These are phyloP conservation scores for Massarina eburnea DNA, from an alignment of 2,329 filamentous ascomycete genomes.

Conservation along the genomic window DNA sequence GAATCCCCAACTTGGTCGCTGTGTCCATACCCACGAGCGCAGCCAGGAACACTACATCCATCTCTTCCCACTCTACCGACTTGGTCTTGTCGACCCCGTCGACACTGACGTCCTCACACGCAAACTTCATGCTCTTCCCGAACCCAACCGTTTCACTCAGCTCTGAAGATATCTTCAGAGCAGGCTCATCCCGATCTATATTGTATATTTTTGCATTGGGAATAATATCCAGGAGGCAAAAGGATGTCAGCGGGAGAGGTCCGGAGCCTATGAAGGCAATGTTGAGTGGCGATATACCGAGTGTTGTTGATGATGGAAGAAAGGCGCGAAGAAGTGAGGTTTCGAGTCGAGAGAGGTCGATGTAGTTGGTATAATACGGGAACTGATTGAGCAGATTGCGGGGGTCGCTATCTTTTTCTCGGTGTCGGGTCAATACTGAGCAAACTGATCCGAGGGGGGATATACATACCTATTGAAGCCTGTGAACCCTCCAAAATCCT, in stretches of 20 bases:
- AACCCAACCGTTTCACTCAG: conserved; percentile 34
- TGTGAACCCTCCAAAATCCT: conserved; percentile 28
- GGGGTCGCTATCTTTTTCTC: background rate
- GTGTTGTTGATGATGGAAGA: conserved; percentile 10
- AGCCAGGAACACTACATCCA: conserved; percentile 54
- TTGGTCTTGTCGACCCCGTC: background rate
- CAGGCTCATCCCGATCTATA: conserved; percentile 44
- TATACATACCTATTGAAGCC: background rate
- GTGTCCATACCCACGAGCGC: conserved; percentile 52
- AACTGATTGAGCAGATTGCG: conserved; percentile 42
- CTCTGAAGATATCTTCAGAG: conserved; percentile 35
- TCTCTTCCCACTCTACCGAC: conserved; percentile 30
- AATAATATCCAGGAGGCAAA: conserved; percentile 47
- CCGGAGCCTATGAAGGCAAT: conserved; percentile 56
- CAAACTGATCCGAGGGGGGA: background rate
- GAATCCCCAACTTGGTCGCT: conserved; percentile 46
- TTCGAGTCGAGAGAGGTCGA: conserved; percentile 52
- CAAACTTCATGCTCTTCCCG: conserved; percentile 41
- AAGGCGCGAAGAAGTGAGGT: conserved; percentile 46
- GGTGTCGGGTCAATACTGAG: background rate
- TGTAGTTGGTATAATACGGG: conserved; percentile 55
- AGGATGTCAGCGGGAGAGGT: conserved; percentile 52
- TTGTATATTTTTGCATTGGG: conserved; percentile 41
- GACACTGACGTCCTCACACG: conserved; percentile 36
- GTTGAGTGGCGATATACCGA: conserved; percentile 22